Evolutionary conservation across 352 stramenopile species (phyloP), one percentile per base, ranked within the genome.

Genomic region (Phytophthora podocarpi): DNA sequence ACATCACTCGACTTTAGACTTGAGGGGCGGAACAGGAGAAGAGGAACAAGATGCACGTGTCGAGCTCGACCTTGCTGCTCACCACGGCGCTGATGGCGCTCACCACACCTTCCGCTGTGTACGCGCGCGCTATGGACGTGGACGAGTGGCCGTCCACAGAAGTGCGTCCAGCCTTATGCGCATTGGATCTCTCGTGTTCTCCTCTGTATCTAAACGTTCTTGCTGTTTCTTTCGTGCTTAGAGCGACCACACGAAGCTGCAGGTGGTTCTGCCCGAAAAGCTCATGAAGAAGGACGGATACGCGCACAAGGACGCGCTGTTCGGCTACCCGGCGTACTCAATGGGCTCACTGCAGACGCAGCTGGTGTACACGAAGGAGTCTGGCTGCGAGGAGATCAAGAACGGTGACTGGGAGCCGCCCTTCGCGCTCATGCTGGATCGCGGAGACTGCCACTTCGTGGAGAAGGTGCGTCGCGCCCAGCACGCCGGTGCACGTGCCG

Each of bases 401-500:
- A 71, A 80, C 15, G 78, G 74, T 35, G 85, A 84, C 32, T 98
- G 91, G 84, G 87, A 96, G 45, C 78, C 83, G 18, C 96, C 97
- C 4, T 99, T 97, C 67, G 97, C 98, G 40, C 78, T 99, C 34
- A 91, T 99, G 82, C 79, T 99, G 31, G 93, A 99, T 74, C 93
- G 97, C 34, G 97, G 97, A 30, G 90, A 90, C 59, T 99, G 97
- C 74, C 96, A 97, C 55, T 99, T 99, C 73, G 96, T 98, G 7
- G 88, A 92, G 59, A 99, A 99, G 65, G 95, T 98, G 57, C 90
- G 90, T 46, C 82, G 85, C 35, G 90, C 91, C 30, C 97, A 99
- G 79, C 85, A 96, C 41, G 74, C 89, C 2, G 96, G 97, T 4
- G 96, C 96, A 6, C 82, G 94, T 16, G 97, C 87, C 12, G 94